Evolutionary conservation across 1,284 basidiomycete species (phyloP).

Genomic region (Trichosporon sp.): DNA sequence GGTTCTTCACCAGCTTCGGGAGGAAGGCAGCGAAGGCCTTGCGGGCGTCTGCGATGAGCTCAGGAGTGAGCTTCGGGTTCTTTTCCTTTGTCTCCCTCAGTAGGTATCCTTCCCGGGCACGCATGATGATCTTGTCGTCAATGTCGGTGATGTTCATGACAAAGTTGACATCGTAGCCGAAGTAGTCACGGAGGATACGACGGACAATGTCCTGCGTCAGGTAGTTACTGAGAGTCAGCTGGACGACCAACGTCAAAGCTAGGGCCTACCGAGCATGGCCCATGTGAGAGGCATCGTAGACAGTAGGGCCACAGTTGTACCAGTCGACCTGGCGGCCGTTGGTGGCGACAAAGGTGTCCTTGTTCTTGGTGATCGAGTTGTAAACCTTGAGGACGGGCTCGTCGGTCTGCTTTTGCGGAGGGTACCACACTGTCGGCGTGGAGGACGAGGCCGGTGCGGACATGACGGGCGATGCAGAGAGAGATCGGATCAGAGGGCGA

Average conservation of each 20-base stretch:
- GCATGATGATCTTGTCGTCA: constrained; percentile 96
- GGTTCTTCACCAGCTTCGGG: constrained; percentile 58
- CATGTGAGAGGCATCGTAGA: constrained; percentile 98
- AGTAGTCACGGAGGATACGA: constrained; percentile 90
- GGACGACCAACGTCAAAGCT: not conserved
- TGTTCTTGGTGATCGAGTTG: constrained; percentile 89
- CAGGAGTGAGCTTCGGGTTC: constrained; percentile 37
- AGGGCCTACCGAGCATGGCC: constrained; percentile 83
- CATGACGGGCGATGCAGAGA: constrained; percentile 23
- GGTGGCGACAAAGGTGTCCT: constrained; percentile 80
- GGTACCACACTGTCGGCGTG: constrained; percentile 45
- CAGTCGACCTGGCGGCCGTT: constrained; percentile 87
- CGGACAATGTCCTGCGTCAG: constrained; percentile 95
- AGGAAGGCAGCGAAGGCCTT: constrained; percentile 56
- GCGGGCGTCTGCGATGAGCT: constrained; percentile 33
- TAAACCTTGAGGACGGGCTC: constrained; percentile 69
- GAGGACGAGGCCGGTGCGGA: constrained; percentile 29
- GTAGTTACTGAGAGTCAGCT: constrained; percentile 68
- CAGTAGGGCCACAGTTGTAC: constrained; percentile 99
- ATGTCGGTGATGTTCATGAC: constrained; percentile 99
- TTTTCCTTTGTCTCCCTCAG: constrained; percentile 50
- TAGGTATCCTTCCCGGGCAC: constrained; percentile 80
- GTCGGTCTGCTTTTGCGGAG: constrained; percentile 29
- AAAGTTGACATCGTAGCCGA: constrained; percentile 95
- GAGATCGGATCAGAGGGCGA: not conserved